Percentiles rank a stretch among this genome's conserved stretches.
These are phyloP conservation scores for Durio zibethinus DNA, from an alignment of 345 rosid genomes.

Conservation along the genomic window DNA sequence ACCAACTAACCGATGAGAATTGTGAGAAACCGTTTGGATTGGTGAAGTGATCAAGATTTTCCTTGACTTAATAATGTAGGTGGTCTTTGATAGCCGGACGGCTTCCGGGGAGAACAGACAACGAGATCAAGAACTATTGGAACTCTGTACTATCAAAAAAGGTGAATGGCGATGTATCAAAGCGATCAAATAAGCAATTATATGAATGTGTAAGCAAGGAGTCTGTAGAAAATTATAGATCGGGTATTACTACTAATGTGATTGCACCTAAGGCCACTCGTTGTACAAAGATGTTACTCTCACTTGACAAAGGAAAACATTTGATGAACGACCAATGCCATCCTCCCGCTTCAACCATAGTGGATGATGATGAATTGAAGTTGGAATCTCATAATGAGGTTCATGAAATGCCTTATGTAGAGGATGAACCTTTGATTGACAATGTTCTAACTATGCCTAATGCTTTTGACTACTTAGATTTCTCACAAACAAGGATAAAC, in stretches of 20 bases:
- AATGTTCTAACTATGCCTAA: background rate
- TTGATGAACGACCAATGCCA: background rate
- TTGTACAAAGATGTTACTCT: background rate
- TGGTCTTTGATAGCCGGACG: constrained; percentile 9
- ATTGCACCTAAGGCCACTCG: constrained; percentile 3
- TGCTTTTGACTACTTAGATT: background rate
- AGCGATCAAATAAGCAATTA: background rate
- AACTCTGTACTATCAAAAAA: background rate
- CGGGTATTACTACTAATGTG: background rate
- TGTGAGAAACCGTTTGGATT: background rate
- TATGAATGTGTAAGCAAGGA: background rate
- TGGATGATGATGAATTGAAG: background rate
- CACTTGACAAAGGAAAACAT: background rate
- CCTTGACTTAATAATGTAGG: background rate
- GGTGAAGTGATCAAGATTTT: background rate
- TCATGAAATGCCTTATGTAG: background rate
- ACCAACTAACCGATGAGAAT: background rate
- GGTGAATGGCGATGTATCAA: background rate
- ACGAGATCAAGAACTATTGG: constrained; percentile 15
- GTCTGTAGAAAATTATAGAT: background rate
- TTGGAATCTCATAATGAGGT: background rate
- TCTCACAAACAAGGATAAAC: background rate
- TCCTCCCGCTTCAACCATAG: background rate
- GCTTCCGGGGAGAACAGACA: constrained; percentile 7
- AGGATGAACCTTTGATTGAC: background rate